A percentile compares a stretch with the other conserved stretches of the same genome.
These are phyloP conservation scores for Nothopassalora personata DNA, from an alignment of 2,329 filamentous ascomycete genomes.

Conservation along the genomic window DNA sequence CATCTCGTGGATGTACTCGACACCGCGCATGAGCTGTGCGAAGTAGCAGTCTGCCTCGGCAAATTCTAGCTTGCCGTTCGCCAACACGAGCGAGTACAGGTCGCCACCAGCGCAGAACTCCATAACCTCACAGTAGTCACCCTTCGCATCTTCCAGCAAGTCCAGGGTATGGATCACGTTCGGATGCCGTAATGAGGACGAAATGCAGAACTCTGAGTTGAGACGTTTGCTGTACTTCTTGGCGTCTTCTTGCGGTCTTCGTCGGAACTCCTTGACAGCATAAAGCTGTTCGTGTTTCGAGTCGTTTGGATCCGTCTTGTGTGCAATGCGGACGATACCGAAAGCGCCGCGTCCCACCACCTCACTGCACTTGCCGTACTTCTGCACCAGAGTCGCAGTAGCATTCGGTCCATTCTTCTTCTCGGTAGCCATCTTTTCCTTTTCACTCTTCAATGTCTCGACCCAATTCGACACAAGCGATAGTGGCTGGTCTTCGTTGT, in stretches of 20 bases:
- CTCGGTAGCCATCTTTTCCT: conserved; percentile 67
- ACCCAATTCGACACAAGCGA: conserved; percentile 96
- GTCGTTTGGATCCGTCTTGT: conserved; percentile 83
- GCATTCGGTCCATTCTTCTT: conserved; percentile 71
- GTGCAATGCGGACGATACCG: conserved; percentile 93
- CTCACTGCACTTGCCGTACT: conserved; percentile 98
- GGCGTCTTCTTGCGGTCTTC: conserved; percentile 85
- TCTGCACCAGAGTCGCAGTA: conserved; percentile 78
- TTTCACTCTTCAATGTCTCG: conserved; percentile 83
- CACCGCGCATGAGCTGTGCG: conserved; percentile 97
- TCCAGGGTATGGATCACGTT: conserved; percentile 98
- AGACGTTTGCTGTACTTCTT: conserved; percentile 98
- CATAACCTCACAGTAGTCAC: conserved; percentile 98
- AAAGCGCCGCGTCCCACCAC: conserved; percentile 94
- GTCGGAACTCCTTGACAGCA: conserved; percentile 96
- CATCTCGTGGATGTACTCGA: conserved; percentile 99
- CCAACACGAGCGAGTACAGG: conserved; percentile 85
- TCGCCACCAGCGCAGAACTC: conserved; percentile 97
- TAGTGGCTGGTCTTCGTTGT: conserved; percentile 68
- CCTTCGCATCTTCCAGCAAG: conserved; percentile 89
- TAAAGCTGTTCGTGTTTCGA: conserved; percentile 79
- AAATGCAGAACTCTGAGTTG: conserved; percentile 97
- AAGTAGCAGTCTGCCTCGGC: conserved; percentile 96
- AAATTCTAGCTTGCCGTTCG: conserved; percentile 86
- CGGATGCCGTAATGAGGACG: conserved; percentile 89